Conservation (phyloP, 2,329 filamentous ascomycete genomes). For the Diaporthe ampelina region DNA sequence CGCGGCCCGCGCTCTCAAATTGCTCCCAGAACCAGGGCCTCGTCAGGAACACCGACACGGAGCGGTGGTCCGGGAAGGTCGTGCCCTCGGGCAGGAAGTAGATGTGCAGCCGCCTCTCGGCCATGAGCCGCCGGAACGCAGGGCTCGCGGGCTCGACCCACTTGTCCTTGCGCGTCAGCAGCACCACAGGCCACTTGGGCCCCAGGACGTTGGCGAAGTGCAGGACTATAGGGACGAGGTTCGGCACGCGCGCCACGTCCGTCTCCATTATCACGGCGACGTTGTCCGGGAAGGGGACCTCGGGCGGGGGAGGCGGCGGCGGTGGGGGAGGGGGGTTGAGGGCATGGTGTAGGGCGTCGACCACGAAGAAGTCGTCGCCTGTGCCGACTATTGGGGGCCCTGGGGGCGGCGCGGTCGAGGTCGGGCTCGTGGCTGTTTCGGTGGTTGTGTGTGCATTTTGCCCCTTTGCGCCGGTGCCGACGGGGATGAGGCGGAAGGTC, state of each 20-base stretch:
- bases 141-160: slow-evolving; percentile 47
- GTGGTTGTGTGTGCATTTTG: slow-evolving; percentile 4
- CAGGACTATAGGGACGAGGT: slow-evolving; percentile 49
- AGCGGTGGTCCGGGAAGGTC: slow-evolving; percentile 50
- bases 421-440: background rate
- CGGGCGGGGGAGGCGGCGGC: slow-evolving; percentile 31
- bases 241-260: slow-evolving; percentile 61
- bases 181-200: slow-evolving; percentile 59
- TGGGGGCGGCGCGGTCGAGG: slow-evolving; percentile 1
- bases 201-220: slow-evolving; percentile 54
- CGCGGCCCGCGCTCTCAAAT: slow-evolving; percentile 50
- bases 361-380: slow-evolving; percentile 40
- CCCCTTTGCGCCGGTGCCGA: slow-evolving; percentile 15
- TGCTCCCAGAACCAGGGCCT: slow-evolving; percentile 55
- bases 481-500: slow-evolving; percentile 38
- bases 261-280: slow-evolving; percentile 48
- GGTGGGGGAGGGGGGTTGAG: slow-evolving; percentile 38
- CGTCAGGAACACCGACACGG: slow-evolving; percentile 55
- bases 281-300: slow-evolving; percentile 34
- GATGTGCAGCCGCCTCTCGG: slow-evolving; percentile 52
- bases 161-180: slow-evolving; percentile 55
- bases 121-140: slow-evolving; percentile 54
- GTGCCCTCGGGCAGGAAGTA: slow-evolving; percentile 53
- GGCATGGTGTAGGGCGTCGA: slow-evolving; percentile 36
- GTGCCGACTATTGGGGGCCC: slow-evolving; percentile 31